phyloP scores from a whole-genome alignment of 352 stramenopile species.

The Lagenidium giganteum region DNA sequence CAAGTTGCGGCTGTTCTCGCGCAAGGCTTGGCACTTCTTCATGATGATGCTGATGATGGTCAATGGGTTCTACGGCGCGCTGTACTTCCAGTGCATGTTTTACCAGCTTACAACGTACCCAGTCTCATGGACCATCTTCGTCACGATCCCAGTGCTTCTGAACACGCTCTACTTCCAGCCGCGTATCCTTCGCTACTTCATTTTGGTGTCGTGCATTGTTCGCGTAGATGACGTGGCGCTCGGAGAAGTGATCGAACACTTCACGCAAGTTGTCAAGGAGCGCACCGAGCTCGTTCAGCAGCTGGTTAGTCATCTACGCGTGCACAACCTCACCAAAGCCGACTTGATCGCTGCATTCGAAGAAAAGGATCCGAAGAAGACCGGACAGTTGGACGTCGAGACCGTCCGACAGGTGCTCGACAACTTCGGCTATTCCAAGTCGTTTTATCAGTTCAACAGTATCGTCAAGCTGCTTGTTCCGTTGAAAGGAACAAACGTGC shows the following conservation, averaged over 20 bases:
- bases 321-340: not conserved
- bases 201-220: conserved; percentile 9
- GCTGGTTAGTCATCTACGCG: conserved; percentile 1
- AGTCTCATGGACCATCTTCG: not conserved
- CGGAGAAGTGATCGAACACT: conserved; percentile 13
- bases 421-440: conserved; percentile 3
- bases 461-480: conserved; percentile 7
- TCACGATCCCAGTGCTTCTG: conserved; percentile 7
- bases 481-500: conserved; percentile 1
- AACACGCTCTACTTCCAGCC: conserved; percentile 11
- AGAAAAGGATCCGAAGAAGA: not conserved
- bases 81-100: conserved; percentile 8
- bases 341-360: conserved; percentile 2
- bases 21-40: conserved; percentile 5
- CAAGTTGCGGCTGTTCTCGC: no score
- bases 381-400: conserved; percentile 7
- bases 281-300: conserved; percentile 9
- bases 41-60: conserved; percentile 7
- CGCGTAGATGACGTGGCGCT: conserved; percentile 7
- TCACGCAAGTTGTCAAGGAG: conserved; percentile 10
- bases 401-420: conserved; percentile 5
- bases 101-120: conserved; percentile 1
- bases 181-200: conserved; percentile 8
- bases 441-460: conserved; percentile 17
- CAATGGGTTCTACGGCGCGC: conserved; percentile 11